Evolutionary conservation across 2,329 filamentous ascomycete species (phyloP), one percentile per base, ranked within the genome.

Genomic region (Tothia fuscella): DNA sequence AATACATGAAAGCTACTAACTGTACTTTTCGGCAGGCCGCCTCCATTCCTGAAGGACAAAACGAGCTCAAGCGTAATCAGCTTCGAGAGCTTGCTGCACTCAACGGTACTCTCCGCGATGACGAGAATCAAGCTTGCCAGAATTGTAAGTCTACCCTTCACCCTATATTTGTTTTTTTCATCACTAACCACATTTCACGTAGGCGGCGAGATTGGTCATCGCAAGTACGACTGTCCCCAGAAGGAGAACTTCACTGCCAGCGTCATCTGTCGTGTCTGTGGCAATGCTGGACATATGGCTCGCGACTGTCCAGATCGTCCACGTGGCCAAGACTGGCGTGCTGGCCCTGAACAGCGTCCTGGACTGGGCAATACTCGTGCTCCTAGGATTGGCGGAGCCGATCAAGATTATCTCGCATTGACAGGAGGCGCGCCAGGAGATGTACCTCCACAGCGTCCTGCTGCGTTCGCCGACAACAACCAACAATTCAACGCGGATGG

Each of bases 61-160:
- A 98, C 62, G 91, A 96, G 64, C 80, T 98, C 55, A 98, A 98
- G 76, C 81, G 91, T 43, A 96, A 96, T 65, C 91, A 98, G 65
- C 82, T 98, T 44, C 85, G 91, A 65, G 91, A 98, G 63, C 83
- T 98, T 50, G 91, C 91, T 32, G 87, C 91, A 20, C 82, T 98
- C 54, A 98, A 98, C 77, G 91, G 91, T 76, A 98, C 91, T 6
- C 80, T 98, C 16, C 89, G 91, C 69, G 91, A 98, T 58, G 91
- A 98, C 56, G 91, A 98, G 62, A 98, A 98, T 64, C 91, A 98
- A 62, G 91, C 91, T 50, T 98, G 91, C 66, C 91, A 98, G 68
- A 98, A 98, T 70, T 98, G 78, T 68, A 63, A 60, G 69, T 62
- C 20, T 20, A 3, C 21, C 22, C 22, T 25, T 37, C 3, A 37